phyloP scores from a whole-genome alignment of 306 rosid genomes.

The Carpinus fangiana region DNA sequence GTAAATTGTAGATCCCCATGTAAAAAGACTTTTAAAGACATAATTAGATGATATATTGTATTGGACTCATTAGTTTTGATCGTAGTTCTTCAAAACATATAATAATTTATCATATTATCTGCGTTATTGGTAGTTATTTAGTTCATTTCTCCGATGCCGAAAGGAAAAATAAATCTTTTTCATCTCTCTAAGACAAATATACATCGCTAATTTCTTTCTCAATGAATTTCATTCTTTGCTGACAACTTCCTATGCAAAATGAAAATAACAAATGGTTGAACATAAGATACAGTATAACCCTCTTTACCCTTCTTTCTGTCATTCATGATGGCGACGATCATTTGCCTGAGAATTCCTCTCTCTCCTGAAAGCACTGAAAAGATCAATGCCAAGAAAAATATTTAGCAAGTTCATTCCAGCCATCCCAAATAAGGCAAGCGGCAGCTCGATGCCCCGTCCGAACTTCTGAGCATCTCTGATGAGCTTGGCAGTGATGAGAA shows the following conservation, averaged over 20 bases:
- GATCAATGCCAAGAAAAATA: slow-evolving; percentile 82
- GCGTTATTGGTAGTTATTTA: background rate
- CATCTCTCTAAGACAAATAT: background rate
- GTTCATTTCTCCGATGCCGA: background rate
- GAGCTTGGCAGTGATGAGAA: slow-evolving; percentile 81
- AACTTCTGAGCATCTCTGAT: slow-evolving; percentile 73
- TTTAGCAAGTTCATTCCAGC: slow-evolving; percentile 87
- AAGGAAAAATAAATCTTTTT: background rate
- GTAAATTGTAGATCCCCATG: too few species aligned
- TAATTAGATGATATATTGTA: too few species aligned
- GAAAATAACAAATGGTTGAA: slow-evolving; percentile 18
- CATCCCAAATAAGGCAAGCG: slow-evolving; percentile 85
- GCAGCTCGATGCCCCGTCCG: slow-evolving; percentile 76
- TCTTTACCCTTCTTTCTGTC: slow-evolving; percentile 27
- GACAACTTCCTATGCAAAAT: slow-evolving; percentile 1
- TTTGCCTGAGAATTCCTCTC: slow-evolving; percentile 44
- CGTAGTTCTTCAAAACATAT: too few species aligned
- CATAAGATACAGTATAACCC: background rate
- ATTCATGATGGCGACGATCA: slow-evolving; percentile 40
- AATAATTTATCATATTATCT: too few species aligned
- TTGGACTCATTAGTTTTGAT: too few species aligned
- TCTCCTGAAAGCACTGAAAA: slow-evolving; percentile 65
- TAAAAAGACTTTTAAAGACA: too few species aligned
- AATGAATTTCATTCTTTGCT: background rate
- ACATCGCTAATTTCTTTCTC: background rate